Evolutionary conservation across 2,329 filamentous ascomycete genomes (phyloP), one percentile per base, ranked within the genome.

Genomic region (Aspergillus cejpii): DNA sequence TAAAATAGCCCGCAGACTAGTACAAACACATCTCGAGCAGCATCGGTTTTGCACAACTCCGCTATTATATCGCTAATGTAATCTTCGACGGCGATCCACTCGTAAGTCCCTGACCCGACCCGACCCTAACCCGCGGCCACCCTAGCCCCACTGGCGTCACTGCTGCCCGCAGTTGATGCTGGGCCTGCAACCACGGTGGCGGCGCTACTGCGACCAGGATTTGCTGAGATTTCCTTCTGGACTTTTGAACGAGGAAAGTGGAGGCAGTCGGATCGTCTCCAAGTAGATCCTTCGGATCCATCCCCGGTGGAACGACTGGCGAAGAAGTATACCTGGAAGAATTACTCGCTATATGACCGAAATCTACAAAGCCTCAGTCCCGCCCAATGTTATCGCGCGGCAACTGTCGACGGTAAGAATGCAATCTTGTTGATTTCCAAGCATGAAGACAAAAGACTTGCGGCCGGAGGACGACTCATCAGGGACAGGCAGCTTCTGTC

Each of bases 251-350:
- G 26, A 44, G 50, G 28, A 31, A 19, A 53, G 34, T 51, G 28
- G 44, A 51, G 37, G 29, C 38, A 24, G 34, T 46, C 38, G 31
- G 37, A 52, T 37, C 24, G 28, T 39, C 44, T 52, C 40, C 24
- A 2, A 11, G 36, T 50, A n/a, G 34, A 52, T 44, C 42, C 33
- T 17, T 43, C 29, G 7, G 36, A 52, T 46, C 42, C 34, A 40
- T 50, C 41, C 33, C 40, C 21, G n/a, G 26, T 52, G 24, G 45
- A 50, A 33, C 20, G 34, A 44, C 19, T 48, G n/a, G 37, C 41
- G 7, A n/a, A 41, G 21, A 52, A 52, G 28, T 52, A 52, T 47
- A 42, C 37, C 38, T 41, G 20, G 48, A 52, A 52, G 15, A 27
- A 44, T 14, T 48, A 50, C 42, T 50, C 43, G 19, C 41, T 52